These are phyloP conservation scores for Diaporthe citriasiana DNA, from an alignment of 2,329 filamentous ascomycete genomes.

Conservation along the genomic window DNA sequence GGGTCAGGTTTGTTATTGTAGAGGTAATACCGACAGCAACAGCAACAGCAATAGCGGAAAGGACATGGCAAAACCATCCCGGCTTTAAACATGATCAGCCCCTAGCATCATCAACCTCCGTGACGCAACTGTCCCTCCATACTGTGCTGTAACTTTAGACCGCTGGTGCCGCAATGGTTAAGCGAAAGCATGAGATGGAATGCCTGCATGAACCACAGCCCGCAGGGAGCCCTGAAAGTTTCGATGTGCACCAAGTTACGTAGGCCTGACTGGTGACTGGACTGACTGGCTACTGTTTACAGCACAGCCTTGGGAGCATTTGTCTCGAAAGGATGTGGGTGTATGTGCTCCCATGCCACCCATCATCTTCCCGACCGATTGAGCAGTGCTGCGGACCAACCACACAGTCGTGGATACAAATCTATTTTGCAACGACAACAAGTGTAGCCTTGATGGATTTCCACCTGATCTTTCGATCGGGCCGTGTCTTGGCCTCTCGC, in stretches of 20 bases:
- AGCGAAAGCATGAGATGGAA: slow-evolving; percentile 19
- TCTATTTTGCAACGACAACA: neutral
- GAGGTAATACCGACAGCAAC: neutral
- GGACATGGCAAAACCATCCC: neutral
- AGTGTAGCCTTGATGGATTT: neutral
- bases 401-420: too few species aligned
- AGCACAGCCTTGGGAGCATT: neutral
- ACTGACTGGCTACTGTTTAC: neutral
- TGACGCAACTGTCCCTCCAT: neutral
- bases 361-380: too few species aligned
- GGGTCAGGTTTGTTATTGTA: neutral
- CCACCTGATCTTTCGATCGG: slow-evolving; percentile 9
- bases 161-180: neutral
- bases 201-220: slow-evolving; percentile 23
- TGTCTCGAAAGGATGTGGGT: too few species aligned
- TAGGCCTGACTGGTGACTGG: neutral
- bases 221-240: slow-evolving; percentile 7
- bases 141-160: neutral
- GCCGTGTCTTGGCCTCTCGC: neutral
- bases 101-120: too few species aligned
- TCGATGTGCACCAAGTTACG: neutral
- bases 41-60: neutral
- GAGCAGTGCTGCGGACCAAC: too few species aligned
- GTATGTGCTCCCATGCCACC: too few species aligned
- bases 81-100: neutral